Evolutionary conservation across 2,329 filamentous ascomycete genomes (phyloP).

Genomic region (Xenoacremonium recifei): DNA sequence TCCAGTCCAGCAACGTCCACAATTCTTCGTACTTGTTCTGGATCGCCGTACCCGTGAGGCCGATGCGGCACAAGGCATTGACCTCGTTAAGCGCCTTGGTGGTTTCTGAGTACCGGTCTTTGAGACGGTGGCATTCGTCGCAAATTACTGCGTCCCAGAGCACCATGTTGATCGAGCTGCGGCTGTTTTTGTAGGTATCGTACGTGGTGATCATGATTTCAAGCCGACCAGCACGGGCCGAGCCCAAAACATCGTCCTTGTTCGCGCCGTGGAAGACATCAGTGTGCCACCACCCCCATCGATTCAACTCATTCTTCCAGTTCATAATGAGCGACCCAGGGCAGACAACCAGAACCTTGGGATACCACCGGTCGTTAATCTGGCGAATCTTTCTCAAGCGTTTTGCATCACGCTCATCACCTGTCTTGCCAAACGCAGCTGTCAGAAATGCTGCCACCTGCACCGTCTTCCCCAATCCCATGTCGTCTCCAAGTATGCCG

Average conservation of each 20-base stretch:
- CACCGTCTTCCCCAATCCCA: conserved; percentile 96
- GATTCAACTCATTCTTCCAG: conserved; percentile 80
- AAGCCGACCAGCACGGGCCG: conserved; percentile 71
- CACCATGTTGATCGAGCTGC: conserved; percentile 73
- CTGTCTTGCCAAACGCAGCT: conserved; percentile 91
- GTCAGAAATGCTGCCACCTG: conserved; percentile 93
- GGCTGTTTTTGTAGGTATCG: conserved; percentile 79
- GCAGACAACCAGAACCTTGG: conserved; percentile 77
- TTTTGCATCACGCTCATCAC: conserved; percentile 80
- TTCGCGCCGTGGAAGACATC: conserved; percentile 73
- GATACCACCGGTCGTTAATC: conserved; percentile 67
- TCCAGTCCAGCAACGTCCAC: conserved; percentile 96
- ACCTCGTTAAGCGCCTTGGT: conserved; percentile 86
- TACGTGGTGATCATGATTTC: conserved; percentile 97
- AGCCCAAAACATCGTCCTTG: conserved; percentile 68
- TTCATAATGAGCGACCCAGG: conserved; percentile 87
- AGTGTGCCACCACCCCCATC: conserved; percentile 96
- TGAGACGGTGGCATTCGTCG: conserved; percentile 90
- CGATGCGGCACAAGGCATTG: conserved; percentile 89
- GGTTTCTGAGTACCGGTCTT: conserved; percentile 73
- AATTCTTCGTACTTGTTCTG: conserved; percentile 98
- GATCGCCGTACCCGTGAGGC: conserved; percentile 91
- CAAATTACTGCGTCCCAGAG: conserved; percentile 93
- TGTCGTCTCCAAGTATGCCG: conserved; percentile 90
- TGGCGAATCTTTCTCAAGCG: conserved; percentile 84